Conservation (phyloP, 108 stramenopile genomes). For the Skeletonema grethae region DNA sequence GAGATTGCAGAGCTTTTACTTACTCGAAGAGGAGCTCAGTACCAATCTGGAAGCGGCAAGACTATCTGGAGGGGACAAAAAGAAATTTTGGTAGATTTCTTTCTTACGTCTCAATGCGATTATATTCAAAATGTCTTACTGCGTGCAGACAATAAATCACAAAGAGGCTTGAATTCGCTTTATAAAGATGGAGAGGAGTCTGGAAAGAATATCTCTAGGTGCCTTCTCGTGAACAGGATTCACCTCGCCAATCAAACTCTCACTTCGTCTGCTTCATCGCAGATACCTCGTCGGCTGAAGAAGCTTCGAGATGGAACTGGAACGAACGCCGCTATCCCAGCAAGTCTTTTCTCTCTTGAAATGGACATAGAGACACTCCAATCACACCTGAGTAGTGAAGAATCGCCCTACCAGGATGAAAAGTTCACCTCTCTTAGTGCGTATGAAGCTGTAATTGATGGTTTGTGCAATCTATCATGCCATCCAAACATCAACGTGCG, state of each 20-base stretch:
- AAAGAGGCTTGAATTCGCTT: conserved; percentile 31
- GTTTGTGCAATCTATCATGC: conserved; percentile 78
- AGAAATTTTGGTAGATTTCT: conserved; percentile 70
- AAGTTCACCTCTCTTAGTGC: conserved; percentile 41
- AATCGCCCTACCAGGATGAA: background rate
- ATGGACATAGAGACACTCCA: conserved; percentile 39
- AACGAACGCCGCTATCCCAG: conserved; percentile 21
- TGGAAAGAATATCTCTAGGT: conserved; percentile 75
- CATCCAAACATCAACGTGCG: conserved; percentile 87
- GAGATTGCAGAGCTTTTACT: conserved; percentile 71
- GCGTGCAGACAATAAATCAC: conserved; percentile 42
- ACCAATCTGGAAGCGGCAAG: conserved; percentile 62
- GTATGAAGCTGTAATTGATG: conserved; percentile 83
- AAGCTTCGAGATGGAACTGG: conserved; percentile 27
- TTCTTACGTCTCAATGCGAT: conserved; percentile 61
- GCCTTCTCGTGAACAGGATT: conserved; percentile 72
- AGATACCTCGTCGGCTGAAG: conserved; percentile 73
- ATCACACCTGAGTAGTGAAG: conserved; percentile 15
- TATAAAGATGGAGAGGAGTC: conserved; percentile 90
- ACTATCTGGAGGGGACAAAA: conserved; percentile 87
- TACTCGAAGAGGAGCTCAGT: conserved; percentile 69
- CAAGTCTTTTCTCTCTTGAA: conserved; percentile 26
- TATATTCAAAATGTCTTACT: conserved; percentile 58
- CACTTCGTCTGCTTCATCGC: conserved; percentile 73
- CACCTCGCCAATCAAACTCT: conserved; percentile 69